These are phyloP conservation scores for Penicillium bovifimosum DNA, from an alignment of 495 filamentous ascomycete species.

Conservation along the genomic window DNA sequence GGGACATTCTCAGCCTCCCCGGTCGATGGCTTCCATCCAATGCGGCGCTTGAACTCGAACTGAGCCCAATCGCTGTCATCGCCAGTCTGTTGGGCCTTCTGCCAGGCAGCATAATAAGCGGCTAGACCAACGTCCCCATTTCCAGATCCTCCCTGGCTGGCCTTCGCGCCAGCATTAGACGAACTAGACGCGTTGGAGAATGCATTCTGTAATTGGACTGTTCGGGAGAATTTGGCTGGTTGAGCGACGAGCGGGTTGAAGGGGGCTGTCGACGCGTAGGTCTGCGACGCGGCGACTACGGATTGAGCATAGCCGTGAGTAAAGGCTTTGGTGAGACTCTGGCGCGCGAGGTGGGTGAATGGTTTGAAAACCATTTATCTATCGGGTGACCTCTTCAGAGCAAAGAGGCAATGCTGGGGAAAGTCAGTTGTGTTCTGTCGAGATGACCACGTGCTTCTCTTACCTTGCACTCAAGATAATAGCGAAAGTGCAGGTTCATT, in stretches of 20 bases:
- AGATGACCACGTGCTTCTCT: neutral
- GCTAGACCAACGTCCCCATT: conserved; percentile 58
- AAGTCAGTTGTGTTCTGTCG: neutral
- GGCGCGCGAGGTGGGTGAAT: conserved; percentile 88
- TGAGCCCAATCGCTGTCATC: conserved; percentile 83
- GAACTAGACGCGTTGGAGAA: conserved; percentile 58
- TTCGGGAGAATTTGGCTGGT: conserved; percentile 53
- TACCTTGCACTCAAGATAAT: conserved; percentile 48
- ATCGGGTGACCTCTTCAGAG: conserved; percentile 46
- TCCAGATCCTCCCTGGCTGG: conserved; percentile 37
- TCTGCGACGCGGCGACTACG: conserved; percentile 90
- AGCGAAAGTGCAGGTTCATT: conserved; percentile 58
- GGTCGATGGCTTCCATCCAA: conserved; percentile 74
- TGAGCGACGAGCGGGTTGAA: conserved; percentile 49
- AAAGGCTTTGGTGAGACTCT: conserved; percentile 91
- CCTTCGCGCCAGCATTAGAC: conserved; percentile 41
- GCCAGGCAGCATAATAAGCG: conserved; percentile 85
- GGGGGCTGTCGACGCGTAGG: conserved; percentile 69
- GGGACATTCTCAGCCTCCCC: conserved; percentile 46
- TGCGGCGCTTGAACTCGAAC: conserved; percentile 77
- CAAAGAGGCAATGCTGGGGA: conserved; percentile 44
- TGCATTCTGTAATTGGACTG: conserved; percentile 64
- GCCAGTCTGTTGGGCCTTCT: conserved; percentile 63
- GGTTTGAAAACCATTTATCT: conserved; percentile 80
- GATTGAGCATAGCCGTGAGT: conserved; percentile 97